A percentile compares a stretch with the other conserved stretches of the same genome.
Evolutionary conservation across 306 rosid genomes (phyloP).

Genomic region (Malus orientalis): DNA sequence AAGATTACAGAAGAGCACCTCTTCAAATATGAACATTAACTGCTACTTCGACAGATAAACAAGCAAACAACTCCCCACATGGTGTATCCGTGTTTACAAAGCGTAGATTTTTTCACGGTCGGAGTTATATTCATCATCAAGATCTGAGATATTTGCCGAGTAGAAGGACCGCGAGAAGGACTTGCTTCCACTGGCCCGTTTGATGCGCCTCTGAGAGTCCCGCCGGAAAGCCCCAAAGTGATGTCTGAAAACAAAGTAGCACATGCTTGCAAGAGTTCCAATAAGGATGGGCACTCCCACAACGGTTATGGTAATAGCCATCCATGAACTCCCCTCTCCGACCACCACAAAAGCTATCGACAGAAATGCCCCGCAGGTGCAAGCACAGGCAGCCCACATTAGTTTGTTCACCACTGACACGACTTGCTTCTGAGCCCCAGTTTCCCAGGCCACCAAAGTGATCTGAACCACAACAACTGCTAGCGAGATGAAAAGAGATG

Average conservation of each 20-base stretch:
- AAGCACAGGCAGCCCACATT: slow-evolving; percentile 96
- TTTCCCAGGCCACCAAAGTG: slow-evolving; percentile 98
- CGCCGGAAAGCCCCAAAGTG: slow-evolving; percentile 53
- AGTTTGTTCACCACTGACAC: slow-evolving; percentile 92
- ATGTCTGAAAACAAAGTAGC: slow-evolving; percentile 84
- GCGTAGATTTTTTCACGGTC: slow-evolving; percentile 82
- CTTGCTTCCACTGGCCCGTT: slow-evolving; percentile 69
- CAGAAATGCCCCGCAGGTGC: slow-evolving; percentile 87
- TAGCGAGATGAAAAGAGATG: slow-evolving; percentile 82
- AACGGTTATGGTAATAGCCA: slow-evolving; percentile 69
- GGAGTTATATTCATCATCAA: slow-evolving; percentile 71
- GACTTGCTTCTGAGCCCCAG: slow-evolving; percentile 80
- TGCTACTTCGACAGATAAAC: not conserved
- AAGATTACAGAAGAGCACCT: not conserved
- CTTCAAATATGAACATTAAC: not conserved
- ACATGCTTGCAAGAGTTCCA: slow-evolving; percentile 80
- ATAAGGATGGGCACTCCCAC: slow-evolving; percentile 70
- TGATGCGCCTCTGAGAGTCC: slow-evolving; percentile 84
- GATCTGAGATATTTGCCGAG: slow-evolving; percentile 77
- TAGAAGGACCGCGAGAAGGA: slow-evolving; percentile 80
- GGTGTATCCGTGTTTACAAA: slow-evolving; percentile 22
- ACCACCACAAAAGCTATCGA: slow-evolving; percentile 72
- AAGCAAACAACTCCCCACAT: not conserved
- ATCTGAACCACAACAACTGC: slow-evolving; percentile 96
- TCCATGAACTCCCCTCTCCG: slow-evolving; percentile 55